Percentiles rank a stretch among this genome's conserved stretches.
Evolutionary conservation across 73 alveolate species (phyloP).

Genomic region (Durusdinium trenchii): DNA sequence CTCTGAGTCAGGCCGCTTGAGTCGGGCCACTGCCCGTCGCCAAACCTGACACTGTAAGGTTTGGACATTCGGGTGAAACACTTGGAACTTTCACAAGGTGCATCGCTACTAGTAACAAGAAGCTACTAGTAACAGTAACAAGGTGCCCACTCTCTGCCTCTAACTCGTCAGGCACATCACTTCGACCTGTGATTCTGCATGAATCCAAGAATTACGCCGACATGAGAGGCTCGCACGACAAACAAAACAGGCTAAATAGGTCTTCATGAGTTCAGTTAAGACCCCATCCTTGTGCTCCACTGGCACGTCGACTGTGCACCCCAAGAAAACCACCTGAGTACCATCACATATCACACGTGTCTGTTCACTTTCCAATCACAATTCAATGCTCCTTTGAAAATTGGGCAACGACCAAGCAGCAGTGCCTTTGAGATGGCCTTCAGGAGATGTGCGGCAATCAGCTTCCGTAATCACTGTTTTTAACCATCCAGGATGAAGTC

Average conservation of each 20-base stretch:
- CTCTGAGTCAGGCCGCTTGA: conserved; percentile 20
- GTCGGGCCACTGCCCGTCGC: conserved; percentile 47
- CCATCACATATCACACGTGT: not conserved
- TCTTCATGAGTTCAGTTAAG: no score
- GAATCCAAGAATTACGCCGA: not conserved
- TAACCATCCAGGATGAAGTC: no score
- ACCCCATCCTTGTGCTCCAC: conserved; percentile 48
- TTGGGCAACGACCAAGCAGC: conserved; percentile 52
- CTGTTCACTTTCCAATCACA: no score
- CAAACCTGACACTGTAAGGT: not conserved
- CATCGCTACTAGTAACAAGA: not conserved
- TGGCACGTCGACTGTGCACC: conserved; percentile 40
- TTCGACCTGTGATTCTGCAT: not conserved
- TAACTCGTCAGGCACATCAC: not conserved
- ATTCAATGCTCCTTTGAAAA: no score
- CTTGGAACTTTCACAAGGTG: not conserved
- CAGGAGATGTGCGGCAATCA: no score
- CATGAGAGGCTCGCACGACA: not conserved
- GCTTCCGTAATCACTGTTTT: no score
- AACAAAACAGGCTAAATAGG: not conserved
- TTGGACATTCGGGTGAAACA: not conserved
- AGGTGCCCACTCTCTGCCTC: conserved; percentile 10
- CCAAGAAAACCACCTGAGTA: not conserved
- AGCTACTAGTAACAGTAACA: no score
- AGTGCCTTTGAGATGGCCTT: conserved; percentile 50